Base-by-base conservation (phyloP, 2,329 filamentous ascomycete genomes). In the Microdochium nivale region DNA sequence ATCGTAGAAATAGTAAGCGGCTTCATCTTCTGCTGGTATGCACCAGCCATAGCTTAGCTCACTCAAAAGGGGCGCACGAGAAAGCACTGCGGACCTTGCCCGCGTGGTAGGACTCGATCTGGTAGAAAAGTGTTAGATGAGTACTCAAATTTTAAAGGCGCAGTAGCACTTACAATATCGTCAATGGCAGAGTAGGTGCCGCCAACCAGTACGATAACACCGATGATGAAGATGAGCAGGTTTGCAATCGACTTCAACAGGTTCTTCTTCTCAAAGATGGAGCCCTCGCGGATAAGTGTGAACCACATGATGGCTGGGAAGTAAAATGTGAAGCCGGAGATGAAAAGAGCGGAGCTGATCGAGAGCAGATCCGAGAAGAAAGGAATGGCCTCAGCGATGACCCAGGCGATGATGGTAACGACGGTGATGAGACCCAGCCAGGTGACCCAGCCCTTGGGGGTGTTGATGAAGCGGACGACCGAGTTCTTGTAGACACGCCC, bases 351-450 rank as follows among this genome's bases (percentile, higher is more conserved):
- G 2, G 75, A 77, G 48, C 65, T 71, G 60, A 78, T 74, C 52
- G 73, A 71, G n/a, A 90, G 69, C 46, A 90, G 70, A 49, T 85
- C 75, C 55, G 79, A 80, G 70, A 90, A 91, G 63, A 84, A 83
- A 2, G 87, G 87, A 46, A 90, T 85, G 1, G 83, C 79, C 61
- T 86, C 81, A 14, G 86, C 86, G 56, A 90, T 83, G 57, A 90
- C 64, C 77, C 83, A 90, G 3, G 83, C 83, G 13, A 86, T 50
- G 11, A 85, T 49, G 70, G 86, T 90, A 44, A 85, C 65, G 48
- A 64, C 57, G 1, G 75, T 65, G 25, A 82, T 77, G 11, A 90
- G 79, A 2, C 53, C 69, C 14, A 83, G 61, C 87, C 87, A 88
- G 25, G 64, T 60, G 25, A 55, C 54, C 64, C 64, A 67, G 25